Evolutionary conservation across 805 yeast genomes (phyloP).

Genomic region (Starmerella gropengiesseri): DNA sequence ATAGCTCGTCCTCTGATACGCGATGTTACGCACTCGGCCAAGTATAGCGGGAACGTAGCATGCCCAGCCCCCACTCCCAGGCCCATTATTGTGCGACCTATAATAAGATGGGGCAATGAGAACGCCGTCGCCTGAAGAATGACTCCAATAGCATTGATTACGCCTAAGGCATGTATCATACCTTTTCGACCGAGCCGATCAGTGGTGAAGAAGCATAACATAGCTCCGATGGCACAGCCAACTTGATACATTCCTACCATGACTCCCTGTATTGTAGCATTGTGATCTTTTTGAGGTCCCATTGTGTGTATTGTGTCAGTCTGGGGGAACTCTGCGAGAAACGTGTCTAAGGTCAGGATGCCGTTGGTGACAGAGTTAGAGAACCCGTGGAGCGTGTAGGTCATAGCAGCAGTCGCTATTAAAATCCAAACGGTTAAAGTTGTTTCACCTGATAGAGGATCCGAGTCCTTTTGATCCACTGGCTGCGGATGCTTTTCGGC

Average conservation of each 20-base stretch:
- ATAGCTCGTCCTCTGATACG: conserved; percentile 52
- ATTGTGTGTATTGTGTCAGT: conserved; percentile 21
- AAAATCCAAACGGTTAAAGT: conserved; percentile 10
- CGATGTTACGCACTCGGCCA: conserved; percentile 55
- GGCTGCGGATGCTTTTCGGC: too few species aligned
- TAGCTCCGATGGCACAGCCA: conserved; percentile 60
- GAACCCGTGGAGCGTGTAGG: conserved; percentile 38
- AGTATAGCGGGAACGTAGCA: conserved; percentile 66
- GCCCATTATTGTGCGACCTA: conserved; percentile 60
- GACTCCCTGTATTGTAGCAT: conserved; percentile 27
- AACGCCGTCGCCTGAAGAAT: conserved; percentile 45
- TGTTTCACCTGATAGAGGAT: background rate
- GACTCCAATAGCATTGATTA: conserved; percentile 45
- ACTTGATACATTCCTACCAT: conserved; percentile 41
- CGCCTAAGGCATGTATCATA: conserved; percentile 38
- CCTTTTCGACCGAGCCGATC: conserved; percentile 48
- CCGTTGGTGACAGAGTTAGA: conserved; percentile 60
- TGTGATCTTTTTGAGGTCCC: conserved; percentile 1
- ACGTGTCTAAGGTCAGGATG: conserved; percentile 22
- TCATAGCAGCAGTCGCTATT: conserved; percentile 19
- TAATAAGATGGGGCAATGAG: conserved; percentile 50
- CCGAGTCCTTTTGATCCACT: too few species aligned
- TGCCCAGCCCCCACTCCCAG: conserved; percentile 62
- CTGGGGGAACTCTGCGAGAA: conserved; percentile 23
- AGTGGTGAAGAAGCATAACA: conserved; percentile 46